Evolutionary conservation across 495 filamentous ascomycete genomes (phyloP).

Genomic region (Aspergillus affinis): DNA sequence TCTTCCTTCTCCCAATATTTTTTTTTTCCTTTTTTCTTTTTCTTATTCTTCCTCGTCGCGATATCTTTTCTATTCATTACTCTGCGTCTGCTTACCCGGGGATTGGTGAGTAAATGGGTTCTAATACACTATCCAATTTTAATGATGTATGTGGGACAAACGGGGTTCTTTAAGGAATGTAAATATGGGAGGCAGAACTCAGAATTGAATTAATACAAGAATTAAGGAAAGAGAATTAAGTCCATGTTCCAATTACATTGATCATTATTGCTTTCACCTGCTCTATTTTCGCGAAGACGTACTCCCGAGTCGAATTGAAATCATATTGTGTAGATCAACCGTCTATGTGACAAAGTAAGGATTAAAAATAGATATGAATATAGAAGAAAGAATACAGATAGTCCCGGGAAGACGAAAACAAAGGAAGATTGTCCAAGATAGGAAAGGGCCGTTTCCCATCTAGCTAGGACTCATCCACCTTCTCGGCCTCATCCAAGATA

Average conservation of each 20-base stretch:
- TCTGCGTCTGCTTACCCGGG: conserved; percentile 11
- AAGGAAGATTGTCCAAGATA: neutral
- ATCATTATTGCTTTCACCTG: too few species aligned
- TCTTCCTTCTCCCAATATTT: neutral
- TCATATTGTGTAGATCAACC: too few species aligned
- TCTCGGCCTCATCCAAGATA: conserved; percentile 48
- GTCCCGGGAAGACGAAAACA: too few species aligned
- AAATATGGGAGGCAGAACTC: conserved; percentile 32
- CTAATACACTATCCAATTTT: conserved; percentile 22
- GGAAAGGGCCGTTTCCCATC: neutral
- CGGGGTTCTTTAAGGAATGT: conserved; percentile 35
- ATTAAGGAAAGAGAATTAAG: too few species aligned
- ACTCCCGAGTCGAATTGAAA: too few species aligned
- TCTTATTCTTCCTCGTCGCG: conserved; percentile 1
- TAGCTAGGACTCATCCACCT: neutral
- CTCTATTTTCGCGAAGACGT: too few species aligned
- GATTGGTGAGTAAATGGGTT: conserved; percentile 12
- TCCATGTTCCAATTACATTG: too few species aligned
- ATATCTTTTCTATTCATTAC: conserved; percentile 8
- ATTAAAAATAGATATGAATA: too few species aligned
- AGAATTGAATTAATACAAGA: conserved; percentile 13
- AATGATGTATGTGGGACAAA: conserved; percentile 29
- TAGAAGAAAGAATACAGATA: neutral
- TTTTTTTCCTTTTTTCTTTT: conserved; percentile 9
- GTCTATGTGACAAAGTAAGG: too few species aligned